Percentiles rank a stretch among this genome's conserved stretches.
Conservation (phyloP, 2,329 filamentous ascomycete species). For the Lojkania enalia region DNA sequence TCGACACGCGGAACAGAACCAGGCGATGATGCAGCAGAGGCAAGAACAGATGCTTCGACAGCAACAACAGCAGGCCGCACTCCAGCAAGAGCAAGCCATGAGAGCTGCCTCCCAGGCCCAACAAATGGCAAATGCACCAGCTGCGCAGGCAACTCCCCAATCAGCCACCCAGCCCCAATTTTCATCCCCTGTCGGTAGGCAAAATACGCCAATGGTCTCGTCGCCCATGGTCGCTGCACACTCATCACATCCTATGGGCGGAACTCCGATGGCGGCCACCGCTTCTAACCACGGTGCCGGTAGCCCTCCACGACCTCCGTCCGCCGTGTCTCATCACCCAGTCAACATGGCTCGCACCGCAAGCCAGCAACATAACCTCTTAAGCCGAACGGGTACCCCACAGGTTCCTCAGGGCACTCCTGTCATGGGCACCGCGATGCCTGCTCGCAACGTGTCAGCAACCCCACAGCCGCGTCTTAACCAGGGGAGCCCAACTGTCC, state of each 20-base stretch:
- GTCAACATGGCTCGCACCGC: constrained; percentile 40
- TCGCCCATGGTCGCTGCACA: constrained; percentile 46
- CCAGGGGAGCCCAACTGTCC: constrained; percentile 39
- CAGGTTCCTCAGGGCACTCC: constrained; percentile 45
- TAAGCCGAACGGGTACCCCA: constrained; percentile 44
- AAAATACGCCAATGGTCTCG: constrained; percentile 51
- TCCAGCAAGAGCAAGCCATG: constrained; percentile 47
- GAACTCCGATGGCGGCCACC: constrained; percentile 50
- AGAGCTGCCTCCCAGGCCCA: constrained; percentile 45
- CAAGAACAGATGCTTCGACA: constrained; percentile 48
- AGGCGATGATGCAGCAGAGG: constrained; percentile 26
- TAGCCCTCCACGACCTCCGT: constrained; percentile 44
- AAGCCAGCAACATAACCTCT: constrained; percentile 43
- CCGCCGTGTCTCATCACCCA: constrained; percentile 42
- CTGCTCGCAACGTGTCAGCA: constrained; percentile 40
- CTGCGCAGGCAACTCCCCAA: constrained; percentile 51
- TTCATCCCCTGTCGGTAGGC: constrained; percentile 63
- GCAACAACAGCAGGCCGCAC: constrained; percentile 55
- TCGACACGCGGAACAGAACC: constrained; percentile 27
- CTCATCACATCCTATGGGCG: constrained; percentile 43
- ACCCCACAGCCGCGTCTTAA: constrained; percentile 46
- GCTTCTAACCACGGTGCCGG: constrained; percentile 44
- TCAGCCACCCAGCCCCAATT: constrained; percentile 62
- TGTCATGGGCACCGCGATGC: constrained; percentile 42
- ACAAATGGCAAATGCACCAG: constrained; percentile 26